Percentiles rank a stretch among this genome's conserved stretches.
Evolutionary conservation across 169 alveolate species (phyloP).

Genomic region (Plasmodium ovale): DNA sequence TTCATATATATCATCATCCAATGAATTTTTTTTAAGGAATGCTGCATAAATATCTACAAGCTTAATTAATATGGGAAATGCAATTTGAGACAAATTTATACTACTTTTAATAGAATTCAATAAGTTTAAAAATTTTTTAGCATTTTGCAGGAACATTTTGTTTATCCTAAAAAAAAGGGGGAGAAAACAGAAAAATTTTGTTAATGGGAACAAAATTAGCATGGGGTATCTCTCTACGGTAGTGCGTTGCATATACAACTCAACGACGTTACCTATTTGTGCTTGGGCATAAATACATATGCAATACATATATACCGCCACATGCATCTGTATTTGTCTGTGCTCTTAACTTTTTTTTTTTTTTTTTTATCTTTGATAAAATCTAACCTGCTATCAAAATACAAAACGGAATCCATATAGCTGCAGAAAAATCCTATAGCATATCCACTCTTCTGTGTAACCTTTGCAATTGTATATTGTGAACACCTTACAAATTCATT

Average conservation of each 20-base stretch:
- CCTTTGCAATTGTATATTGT: slow-evolving; percentile 13
- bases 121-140: slow-evolving; percentile 4
- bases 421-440: slow-evolving; percentile 50
- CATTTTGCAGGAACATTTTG: slow-evolving; percentile 34
- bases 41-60: slow-evolving; percentile 46
- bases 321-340: neutral
- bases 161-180: slow-evolving; percentile 24
- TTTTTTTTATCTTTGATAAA: too few relatives aligned
- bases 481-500: slow-evolving; percentile 12
- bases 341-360: neutral
- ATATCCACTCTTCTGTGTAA: slow-evolving; percentile 49
- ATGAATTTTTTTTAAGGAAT: neutral
- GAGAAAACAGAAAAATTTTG: neutral
- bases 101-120: slow-evolving; percentile 7
- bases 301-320: too few relatives aligned
- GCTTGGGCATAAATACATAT: too few relatives aligned
- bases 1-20: slow-evolving; percentile 42
- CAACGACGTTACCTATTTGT: too few relatives aligned
- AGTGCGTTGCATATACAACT: too few relatives aligned
- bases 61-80: slow-evolving; percentile 52
- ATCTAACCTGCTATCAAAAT: slow-evolving; percentile 58
- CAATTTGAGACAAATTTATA: slow-evolving; percentile 32
- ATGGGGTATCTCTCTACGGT: too few relatives aligned
- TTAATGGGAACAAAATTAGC: too few relatives aligned
- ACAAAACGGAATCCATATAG: slow-evolving; percentile 43